These are phyloP conservation scores for Xerocomus brunneocitrinus DNA, from an alignment of 768 basidiomycete species.

Conservation along the genomic window DNA sequence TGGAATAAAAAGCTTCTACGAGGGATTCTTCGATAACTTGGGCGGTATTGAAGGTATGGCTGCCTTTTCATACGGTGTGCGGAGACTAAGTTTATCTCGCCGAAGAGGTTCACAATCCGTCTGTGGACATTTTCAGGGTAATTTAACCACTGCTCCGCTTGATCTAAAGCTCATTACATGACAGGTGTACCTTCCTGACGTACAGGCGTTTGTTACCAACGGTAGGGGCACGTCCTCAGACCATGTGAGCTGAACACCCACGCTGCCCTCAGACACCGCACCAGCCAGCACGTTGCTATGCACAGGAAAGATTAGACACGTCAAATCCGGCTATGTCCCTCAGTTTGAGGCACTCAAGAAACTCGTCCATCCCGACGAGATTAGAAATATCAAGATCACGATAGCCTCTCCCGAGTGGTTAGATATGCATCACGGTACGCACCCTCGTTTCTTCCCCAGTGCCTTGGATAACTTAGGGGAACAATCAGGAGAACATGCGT, in stretches of 20 bases:
- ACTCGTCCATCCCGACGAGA: slow-evolving; percentile 56
- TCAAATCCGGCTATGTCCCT: slow-evolving; percentile 56
- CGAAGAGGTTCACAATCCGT: slow-evolving; percentile 20
- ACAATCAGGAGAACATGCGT: slow-evolving; percentile 21
- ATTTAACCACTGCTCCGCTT: background rate
- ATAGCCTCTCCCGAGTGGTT: slow-evolving; percentile 71
- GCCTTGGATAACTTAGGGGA: background rate
- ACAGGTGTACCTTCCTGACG: slow-evolving; percentile 24
- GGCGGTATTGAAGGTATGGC: slow-evolving; percentile 24
- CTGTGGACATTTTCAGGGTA: slow-evolving; percentile 26
- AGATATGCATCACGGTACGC: slow-evolving; percentile 59
- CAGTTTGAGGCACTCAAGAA: slow-evolving; percentile 60
- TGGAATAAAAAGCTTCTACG: slow-evolving; percentile 17
- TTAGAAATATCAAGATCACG: slow-evolving; percentile 65
- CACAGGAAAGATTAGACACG: slow-evolving; percentile 60
- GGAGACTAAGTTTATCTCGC: slow-evolving; percentile 1
- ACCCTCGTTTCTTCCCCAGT: background rate
- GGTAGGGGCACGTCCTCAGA: slow-evolving; percentile 6
- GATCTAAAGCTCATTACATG: background rate
- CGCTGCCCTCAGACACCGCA: slow-evolving; percentile 12
- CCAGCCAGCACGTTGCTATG: slow-evolving; percentile 22
- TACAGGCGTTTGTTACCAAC: slow-evolving; percentile 18
- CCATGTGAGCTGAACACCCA: background rate
- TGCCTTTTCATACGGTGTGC: background rate
- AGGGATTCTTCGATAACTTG: slow-evolving; percentile 27